Conservation (phyloP, 2,329 filamentous ascomycete species). For the Penicillium brasilianum region DNA sequence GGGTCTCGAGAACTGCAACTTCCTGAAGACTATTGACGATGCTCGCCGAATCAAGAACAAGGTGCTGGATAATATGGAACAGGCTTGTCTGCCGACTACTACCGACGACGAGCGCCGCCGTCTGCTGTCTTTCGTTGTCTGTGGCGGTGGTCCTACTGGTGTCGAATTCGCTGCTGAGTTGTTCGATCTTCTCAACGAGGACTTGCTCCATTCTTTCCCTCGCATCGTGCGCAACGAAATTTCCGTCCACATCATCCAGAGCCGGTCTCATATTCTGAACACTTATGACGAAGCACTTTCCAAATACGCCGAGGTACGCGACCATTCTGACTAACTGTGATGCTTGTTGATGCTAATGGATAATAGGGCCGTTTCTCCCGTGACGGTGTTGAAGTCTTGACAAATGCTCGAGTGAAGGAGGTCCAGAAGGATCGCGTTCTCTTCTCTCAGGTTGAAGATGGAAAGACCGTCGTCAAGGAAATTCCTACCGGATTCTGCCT, state of each 20-base stretch:
- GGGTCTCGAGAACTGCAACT: conserved; percentile 89
- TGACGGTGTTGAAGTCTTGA: conserved; percentile 88
- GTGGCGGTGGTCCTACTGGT: conserved; percentile 91
- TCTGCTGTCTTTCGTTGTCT: conserved; percentile 92
- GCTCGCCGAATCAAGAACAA: conserved; percentile 87
- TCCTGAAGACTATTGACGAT: conserved; percentile 93
- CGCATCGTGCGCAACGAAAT: conserved; percentile 94
- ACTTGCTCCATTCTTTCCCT: conserved; percentile 82
- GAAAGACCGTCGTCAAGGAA: conserved; percentile 81
- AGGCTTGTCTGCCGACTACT: conserved; percentile 91
- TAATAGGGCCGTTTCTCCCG: conserved; percentile 75
- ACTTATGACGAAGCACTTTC: conserved; percentile 97
- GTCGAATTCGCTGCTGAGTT: conserved; percentile 98
- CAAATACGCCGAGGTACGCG: conserved; percentile 75
- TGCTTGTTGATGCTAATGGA: conserved; percentile 12
- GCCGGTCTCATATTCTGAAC: conserved; percentile 91
- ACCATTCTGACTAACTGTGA: not conserved
- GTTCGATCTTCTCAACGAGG: conserved; percentile 95
- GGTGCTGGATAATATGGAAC: conserved; percentile 86
- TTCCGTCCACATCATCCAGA: conserved; percentile 96
- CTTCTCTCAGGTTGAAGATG: conserved; percentile 83
- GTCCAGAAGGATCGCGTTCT: conserved; percentile 82
- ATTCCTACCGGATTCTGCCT: conserved; percentile 94
- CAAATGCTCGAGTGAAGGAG: conserved; percentile 91
- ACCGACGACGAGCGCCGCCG: conserved; percentile 83